Base-by-base conservation (phyloP, 768 basidiomycete species). In the Serendipita sp. region DNA sequence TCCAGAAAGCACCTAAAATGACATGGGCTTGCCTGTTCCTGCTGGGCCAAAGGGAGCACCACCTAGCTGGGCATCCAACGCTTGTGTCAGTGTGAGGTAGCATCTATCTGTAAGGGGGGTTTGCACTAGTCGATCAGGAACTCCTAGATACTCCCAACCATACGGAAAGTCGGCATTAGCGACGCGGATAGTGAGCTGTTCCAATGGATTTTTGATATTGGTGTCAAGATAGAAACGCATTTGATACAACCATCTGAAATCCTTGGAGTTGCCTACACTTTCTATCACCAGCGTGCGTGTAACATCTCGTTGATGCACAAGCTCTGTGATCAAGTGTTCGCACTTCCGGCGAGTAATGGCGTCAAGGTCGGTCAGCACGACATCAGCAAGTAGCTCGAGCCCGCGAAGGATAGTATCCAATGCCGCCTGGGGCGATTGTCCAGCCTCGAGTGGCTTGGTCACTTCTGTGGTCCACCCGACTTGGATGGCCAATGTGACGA, bases 31-130 rank as follows among this genome's bases (percentile, higher is more conserved):
- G 85, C 92, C 93, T 65, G 95, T 98, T 74, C 96, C 96, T 18
- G 96, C 96, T 60, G 96, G 96, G 16, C 96, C 96, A 73, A 99
- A 99, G 2, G 96, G 96, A 38, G 96, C 86, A 28, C 96, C 96
- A 70, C 96, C 96, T 13, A 98, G 83, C 70, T 98, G 93, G 68
- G 85, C 90, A 72, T 94, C 86, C 65, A 99, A 78, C 3, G 96
- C 96, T 72, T 98, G 96, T 0, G 95, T 97, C 62, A 99, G 75
- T 0, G 96, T 98, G 62, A 98, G 81, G 75, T 98, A 99, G 63
- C 95, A 95, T 64, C 91, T 83, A 73, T 99, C 96, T 16, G 96
- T 99, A 65, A 99, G 80, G 0, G 96, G 96, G 1, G 96, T 99
- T 74, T 99, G 96, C 23, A 99, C 96, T 45, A 99, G 84, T 67